Evolutionary conservation across 1,284 basidiomycete genomes (phyloP).

Genomic region (Mrakiaceae sp.): DNA sequence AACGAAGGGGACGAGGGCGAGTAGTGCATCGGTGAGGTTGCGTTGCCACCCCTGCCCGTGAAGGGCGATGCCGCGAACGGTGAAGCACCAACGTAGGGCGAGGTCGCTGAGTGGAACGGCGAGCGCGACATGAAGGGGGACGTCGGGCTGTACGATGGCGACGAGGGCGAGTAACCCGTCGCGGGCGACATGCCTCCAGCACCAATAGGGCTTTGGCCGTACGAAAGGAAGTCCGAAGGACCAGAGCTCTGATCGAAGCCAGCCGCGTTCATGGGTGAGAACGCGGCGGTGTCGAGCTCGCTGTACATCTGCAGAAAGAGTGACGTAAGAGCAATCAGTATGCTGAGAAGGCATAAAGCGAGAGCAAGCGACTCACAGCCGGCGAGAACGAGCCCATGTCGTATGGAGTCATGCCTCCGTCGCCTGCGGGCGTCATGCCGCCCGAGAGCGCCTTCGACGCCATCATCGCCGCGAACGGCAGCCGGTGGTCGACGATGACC

Average conservation of each 20-base stretch:
- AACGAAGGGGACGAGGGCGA: slow-evolving; percentile 37
- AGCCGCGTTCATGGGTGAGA: slow-evolving; percentile 86
- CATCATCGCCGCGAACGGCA: slow-evolving; percentile 53
- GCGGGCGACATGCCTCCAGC: slow-evolving; percentile 66
- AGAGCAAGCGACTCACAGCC: slow-evolving; percentile 19
- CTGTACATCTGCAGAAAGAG: not conserved
- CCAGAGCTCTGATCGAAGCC: slow-evolving; percentile 59
- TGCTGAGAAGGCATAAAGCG: not conserved
- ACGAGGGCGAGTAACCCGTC: slow-evolving; percentile 64
- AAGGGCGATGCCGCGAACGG: slow-evolving; percentile 30
- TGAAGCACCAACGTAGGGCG: slow-evolving; percentile 20
- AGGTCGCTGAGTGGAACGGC: slow-evolving; percentile 46
- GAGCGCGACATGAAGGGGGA: slow-evolving; percentile 62
- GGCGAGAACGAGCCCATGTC: slow-evolving; percentile 51
- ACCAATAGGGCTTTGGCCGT: slow-evolving; percentile 65
- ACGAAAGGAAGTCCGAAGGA: slow-evolving; percentile 56
- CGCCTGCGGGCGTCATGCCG: slow-evolving; percentile 75
- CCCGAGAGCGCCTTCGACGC: slow-evolving; percentile 55
- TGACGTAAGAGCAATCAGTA: too few relatives aligned
- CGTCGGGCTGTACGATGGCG: slow-evolving; percentile 73
- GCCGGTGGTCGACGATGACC: slow-evolving; percentile 89
- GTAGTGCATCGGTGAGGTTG: slow-evolving; percentile 40
- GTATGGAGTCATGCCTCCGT: slow-evolving; percentile 77
- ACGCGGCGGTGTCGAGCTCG: slow-evolving; percentile 43
- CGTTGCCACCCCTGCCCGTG: slow-evolving; percentile 43